Evolutionary conservation across 2,329 filamentous ascomycete genomes (phyloP).

Genomic region (Geoglossum cookeanum): DNA sequence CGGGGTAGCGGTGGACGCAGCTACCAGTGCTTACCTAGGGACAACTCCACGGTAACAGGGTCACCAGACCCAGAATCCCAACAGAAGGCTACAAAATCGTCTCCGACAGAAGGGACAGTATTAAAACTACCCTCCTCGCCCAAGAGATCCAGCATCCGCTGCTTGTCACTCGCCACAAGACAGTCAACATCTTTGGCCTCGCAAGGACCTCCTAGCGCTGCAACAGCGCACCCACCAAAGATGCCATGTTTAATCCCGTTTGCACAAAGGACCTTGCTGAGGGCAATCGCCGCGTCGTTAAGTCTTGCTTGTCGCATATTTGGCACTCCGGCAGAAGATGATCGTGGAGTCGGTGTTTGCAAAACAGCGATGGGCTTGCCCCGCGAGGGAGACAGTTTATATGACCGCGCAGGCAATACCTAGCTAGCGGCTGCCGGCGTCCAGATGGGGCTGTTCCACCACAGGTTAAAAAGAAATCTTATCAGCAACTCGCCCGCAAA

Average conservation of each 20-base stretch:
- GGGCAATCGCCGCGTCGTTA: conserved; percentile 9
- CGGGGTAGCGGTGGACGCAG: background rate
- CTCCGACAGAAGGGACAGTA: conserved; percentile 5
- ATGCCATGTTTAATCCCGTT: conserved; percentile 7
- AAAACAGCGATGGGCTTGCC: too few relatives aligned
- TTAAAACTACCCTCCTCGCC: conserved; percentile 7
- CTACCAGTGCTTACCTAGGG: too few relatives aligned
- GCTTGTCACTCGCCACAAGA: conserved; percentile 8
- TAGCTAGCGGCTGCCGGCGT: too few relatives aligned
- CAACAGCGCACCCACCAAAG: conserved; percentile 10
- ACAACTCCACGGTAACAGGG: too few relatives aligned
- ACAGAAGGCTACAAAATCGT: background rate
- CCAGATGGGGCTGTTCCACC: too few relatives aligned
- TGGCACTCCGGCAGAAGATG: too few relatives aligned
- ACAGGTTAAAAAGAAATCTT: too few relatives aligned
- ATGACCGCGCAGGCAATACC: too few relatives aligned
- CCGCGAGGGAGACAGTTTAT: too few relatives aligned
- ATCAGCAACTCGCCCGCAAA: too few relatives aligned
- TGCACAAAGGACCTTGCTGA: conserved; percentile 6
- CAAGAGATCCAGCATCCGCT: conserved; percentile 8
- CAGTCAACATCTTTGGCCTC: conserved; percentile 11
- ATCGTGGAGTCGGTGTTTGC: too few relatives aligned
- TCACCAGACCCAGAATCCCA: background rate
- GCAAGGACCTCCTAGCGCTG: conserved; percentile 7
- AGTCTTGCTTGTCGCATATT: conserved; percentile 7